phyloP scores from a whole-genome alignment of 2,329 filamentous ascomycete genomes.

The Penicillium sp. region DNA sequence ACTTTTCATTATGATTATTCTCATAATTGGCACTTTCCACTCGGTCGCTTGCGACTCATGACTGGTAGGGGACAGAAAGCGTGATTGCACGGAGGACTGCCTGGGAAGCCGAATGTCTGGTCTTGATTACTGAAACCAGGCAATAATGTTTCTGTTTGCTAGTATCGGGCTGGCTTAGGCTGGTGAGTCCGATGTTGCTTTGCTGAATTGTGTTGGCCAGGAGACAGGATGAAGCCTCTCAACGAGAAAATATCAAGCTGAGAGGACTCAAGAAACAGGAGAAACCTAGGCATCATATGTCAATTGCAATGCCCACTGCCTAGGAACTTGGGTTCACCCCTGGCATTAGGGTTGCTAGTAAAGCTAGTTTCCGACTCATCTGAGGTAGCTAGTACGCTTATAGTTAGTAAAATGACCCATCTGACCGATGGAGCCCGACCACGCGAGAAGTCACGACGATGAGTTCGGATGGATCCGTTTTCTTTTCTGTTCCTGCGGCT shows the following conservation, averaged over 20 bases:
- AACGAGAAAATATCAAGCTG: background rate
- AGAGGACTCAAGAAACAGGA: background rate
- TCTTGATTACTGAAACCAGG: constrained; percentile 16
- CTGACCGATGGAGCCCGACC: constrained; percentile 26
- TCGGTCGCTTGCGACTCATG: background rate
- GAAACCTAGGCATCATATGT: constrained; percentile 27
- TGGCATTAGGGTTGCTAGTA: constrained; percentile 12
- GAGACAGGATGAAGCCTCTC: background rate
- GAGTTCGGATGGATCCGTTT: constrained; percentile 35
- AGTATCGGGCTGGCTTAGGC: background rate
- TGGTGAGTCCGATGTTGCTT: background rate
- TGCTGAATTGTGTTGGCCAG: background rate
- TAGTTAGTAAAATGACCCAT: constrained; percentile 15
- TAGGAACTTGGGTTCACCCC: constrained; percentile 2
- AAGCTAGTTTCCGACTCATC: constrained; percentile 10
- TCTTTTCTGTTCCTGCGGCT: constrained; percentile 32
- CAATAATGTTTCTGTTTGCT: constrained; percentile 5
- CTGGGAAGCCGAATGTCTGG: constrained; percentile 18
- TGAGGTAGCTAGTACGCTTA: constrained; percentile 9
- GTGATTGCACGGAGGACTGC: constrained; percentile 19
- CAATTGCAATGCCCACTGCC: background rate
- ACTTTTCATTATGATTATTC: background rate
- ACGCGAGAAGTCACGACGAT: constrained; percentile 22
- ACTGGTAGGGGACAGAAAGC: background rate
- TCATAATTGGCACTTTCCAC: background rate